Evolutionary conservation across 1,284 basidiomycete species (phyloP), one percentile per base, ranked within the genome.

Genomic region (Naganishia liquefaciens): DNA sequence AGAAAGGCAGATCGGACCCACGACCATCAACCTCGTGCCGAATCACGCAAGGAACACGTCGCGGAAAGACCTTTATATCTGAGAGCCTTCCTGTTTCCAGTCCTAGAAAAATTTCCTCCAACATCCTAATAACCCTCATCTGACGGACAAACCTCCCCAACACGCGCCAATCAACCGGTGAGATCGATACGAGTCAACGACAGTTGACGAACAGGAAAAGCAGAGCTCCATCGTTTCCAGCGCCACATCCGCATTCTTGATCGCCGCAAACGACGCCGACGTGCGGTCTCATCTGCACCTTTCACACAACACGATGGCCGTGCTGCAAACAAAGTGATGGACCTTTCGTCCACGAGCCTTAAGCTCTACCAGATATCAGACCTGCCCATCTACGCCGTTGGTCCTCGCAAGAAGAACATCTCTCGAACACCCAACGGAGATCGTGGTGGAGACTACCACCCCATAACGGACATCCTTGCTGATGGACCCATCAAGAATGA

Each of bases 331-430:
- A 46, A 60, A 33, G 57, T 50, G 30, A 37, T 60, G 57, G n/a
- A 60, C 57, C 57, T 60, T 60, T 60, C 57, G 57, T 50, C 11
- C 46, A 50, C 33, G 46, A 50, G 46, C 57, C 46, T 60, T 60
- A 25, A 33, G 28, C 57, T 60, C 57, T 50, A n/a, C 33, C 44
- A 50, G n/a, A 30, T 37, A 2, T 49, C 11, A n/a, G 46, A 33
- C 33, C 33, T n/a, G 17, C 28, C 33, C 23, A 13, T 33, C 40
- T n/a, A 49, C 13, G 15, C 19, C 57, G 28, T 27, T 50, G 57
- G 46, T 60, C 37, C 46, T 46, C 33, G 7, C 9, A 37, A 37
- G 33, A 25, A 46, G 44, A 40, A 60, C 57, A 60, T 50, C 57
- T 46, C 57, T 25, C 39, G 54, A 43, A 44, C 33, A 10, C 43